These are phyloP conservation scores for Phytophthora sp. DNA, from an alignment of 352 stramenopile genomes.

Conservation along the genomic window DNA sequence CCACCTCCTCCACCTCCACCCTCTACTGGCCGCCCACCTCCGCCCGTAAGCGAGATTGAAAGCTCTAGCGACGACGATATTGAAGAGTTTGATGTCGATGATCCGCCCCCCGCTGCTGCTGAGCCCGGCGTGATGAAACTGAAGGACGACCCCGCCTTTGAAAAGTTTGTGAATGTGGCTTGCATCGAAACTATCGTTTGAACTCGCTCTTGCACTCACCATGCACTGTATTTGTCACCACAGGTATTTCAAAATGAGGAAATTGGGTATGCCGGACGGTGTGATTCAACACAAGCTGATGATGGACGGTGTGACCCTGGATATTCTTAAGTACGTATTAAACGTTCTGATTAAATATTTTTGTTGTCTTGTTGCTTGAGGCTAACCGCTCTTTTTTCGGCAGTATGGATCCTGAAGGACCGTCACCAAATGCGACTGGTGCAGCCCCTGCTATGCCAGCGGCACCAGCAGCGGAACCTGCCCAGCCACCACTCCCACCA, in stretches of 20 bases:
- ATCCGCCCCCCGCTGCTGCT: conserved; percentile 13
- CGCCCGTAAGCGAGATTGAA: conserved; percentile 46
- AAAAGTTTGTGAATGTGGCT: conserved; percentile 50
- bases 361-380: not conserved
- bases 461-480: conserved; percentile 5
- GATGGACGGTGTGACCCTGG: conserved; percentile 74
- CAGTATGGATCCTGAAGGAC: conserved; percentile 83
- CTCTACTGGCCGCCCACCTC: conserved; percentile 17
- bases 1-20: conserved; percentile 48
- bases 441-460: conserved; percentile 4
- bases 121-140: conserved; percentile 65
- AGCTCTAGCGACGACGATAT: conserved; percentile 70
- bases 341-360: not conserved
- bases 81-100: conserved; percentile 48
- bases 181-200: not conserved
- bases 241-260: conserved; percentile 89
- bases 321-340: conserved; percentile 73
- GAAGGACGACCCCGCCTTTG: conserved; percentile 80
- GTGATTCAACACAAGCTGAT: conserved; percentile 84
- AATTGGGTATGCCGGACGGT: conserved; percentile 78
- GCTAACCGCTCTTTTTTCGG: too few species aligned
- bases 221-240: not conserved
- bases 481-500: conserved; percentile 40
- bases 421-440: conserved; percentile 64
- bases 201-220: not conserved